A percentile compares a stretch with the other conserved stretches of the same genome.
Conservation (phyloP, 495 filamentous ascomycete genomes). For the Penicillium salamii region DNA sequence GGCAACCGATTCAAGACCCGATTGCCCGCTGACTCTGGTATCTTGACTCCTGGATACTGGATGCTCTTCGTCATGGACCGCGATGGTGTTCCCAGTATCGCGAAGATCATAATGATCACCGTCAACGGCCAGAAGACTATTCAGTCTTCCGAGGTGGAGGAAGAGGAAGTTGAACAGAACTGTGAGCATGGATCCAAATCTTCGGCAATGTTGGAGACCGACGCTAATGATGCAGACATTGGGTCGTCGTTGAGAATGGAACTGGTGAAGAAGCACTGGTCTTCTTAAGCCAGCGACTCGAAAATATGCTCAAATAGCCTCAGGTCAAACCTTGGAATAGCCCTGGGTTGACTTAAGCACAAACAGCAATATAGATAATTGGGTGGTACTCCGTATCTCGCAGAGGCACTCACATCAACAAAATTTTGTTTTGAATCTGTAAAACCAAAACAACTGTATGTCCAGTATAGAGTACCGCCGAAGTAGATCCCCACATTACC, state of each 20-base stretch:
- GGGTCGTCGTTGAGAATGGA: neutral
- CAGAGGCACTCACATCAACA: no score
- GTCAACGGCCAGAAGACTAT: neutral
- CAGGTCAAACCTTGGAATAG: no score
- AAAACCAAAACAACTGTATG: no score
- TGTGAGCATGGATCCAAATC: neutral
- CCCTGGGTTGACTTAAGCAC: no score
- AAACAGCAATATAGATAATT: no score
- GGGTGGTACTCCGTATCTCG: no score
- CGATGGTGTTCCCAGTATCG: constrained; percentile 48
- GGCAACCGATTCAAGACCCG: neutral
- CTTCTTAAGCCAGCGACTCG: neutral
- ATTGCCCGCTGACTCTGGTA: constrained; percentile 39
- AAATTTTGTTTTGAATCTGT: no score
- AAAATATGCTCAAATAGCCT: no score
- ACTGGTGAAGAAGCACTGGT: neutral
- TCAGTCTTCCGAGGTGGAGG: neutral
- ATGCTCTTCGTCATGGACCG: constrained; percentile 53
- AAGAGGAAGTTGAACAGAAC: no score
- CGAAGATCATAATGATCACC: constrained; percentile 8
- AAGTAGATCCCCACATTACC: no score
- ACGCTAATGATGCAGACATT: neutral
- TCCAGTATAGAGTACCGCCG: no score
- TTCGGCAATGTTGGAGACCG: neutral
- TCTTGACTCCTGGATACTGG: constrained; percentile 55